These are phyloP conservation scores for Diaporthe eres DNA, from an alignment of 2,329 filamentous ascomycete genomes.

Conservation along the genomic window DNA sequence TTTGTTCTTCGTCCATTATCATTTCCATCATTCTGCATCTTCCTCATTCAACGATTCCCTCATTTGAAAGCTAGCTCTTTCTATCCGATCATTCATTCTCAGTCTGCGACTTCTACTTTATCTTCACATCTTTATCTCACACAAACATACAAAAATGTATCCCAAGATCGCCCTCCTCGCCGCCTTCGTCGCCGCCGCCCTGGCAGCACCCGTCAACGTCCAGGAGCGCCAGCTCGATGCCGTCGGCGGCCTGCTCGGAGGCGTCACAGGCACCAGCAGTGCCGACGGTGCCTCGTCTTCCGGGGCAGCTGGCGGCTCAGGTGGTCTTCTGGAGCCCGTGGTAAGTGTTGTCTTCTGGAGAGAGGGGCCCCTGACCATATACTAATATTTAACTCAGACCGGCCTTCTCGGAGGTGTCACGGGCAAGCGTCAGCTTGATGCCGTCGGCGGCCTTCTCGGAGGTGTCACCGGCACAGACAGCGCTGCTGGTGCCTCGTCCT, in stretches of 20 bases:
- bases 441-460: neutral
- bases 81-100: neutral
- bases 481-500: constrained; percentile 9
- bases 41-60: neutral
- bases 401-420: constrained; percentile 26
- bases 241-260: constrained; percentile 8
- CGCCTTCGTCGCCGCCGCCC: constrained; percentile 31
- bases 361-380: neutral
- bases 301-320: neutral
- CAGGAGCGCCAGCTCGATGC: constrained; percentile 30
- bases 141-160: constrained; percentile 36
- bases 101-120: constrained; percentile 21
- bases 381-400: neutral
- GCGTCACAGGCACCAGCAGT: neutral
- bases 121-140: neutral
- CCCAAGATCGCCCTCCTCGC: constrained; percentile 37
- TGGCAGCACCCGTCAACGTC: constrained; percentile 22
- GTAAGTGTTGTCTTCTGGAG: neutral
- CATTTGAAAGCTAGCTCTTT: neutral
- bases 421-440: constrained; percentile 20
- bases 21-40: neutral
- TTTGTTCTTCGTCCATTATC: neutral
- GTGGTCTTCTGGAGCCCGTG: constrained; percentile 5
- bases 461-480: constrained; percentile 2
- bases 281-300: neutral